Base-by-base conservation (phyloP, 1,139 yeast species). In the Debaryomyces psychrophilus region DNA sequence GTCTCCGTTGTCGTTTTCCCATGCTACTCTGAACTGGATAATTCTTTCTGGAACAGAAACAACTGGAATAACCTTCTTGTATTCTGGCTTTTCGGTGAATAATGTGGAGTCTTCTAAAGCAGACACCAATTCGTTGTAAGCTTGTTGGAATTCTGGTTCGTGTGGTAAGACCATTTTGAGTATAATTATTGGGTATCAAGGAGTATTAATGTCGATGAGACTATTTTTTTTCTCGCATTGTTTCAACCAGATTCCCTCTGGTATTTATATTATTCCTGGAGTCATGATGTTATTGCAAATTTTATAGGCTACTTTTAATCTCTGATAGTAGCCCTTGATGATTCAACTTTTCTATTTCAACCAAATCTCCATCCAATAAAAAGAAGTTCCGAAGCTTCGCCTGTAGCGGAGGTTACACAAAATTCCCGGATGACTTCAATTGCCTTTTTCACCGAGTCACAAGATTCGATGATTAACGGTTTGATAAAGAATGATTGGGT, bases 71-170 rank as follows among this genome's bases (percentile, higher is more conserved):
- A 90, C 95, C 69, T 85, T 86, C 73, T 87, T 85, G 68, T 90
- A 89, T 68, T 90, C 86, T 61, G 99, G 99, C 68, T 87, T 84
- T 73, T 88, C 81, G 60, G 82, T 77, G 77, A 93, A 93, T 55
- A 93, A 81, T 57, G 96, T 87, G 33, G 98, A 92, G 73, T 89
- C 95, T 73, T 88, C 84, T 63, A 93, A 79, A 53, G 97, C 93
- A 57, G 87, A 77, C 64, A 86, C 82, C 62, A 93, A 83, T 81
- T 93, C 99, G 73, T 87, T 81, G 84, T 87, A 90, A 62, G 99
- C 99, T 82, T 93, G 99, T 77, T 90, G 92, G 77, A 92, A 93
- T 85, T 93, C 98, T 61, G 98, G 98, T 80, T 92, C 98, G 77
- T 77, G 65, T 47, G 85, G 85, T 60, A 73, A 74, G 68, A 76